Base-by-base conservation (phyloP, 1,139 yeast genomes). In the Kurtzmaniella quercitrusa region DNA sequence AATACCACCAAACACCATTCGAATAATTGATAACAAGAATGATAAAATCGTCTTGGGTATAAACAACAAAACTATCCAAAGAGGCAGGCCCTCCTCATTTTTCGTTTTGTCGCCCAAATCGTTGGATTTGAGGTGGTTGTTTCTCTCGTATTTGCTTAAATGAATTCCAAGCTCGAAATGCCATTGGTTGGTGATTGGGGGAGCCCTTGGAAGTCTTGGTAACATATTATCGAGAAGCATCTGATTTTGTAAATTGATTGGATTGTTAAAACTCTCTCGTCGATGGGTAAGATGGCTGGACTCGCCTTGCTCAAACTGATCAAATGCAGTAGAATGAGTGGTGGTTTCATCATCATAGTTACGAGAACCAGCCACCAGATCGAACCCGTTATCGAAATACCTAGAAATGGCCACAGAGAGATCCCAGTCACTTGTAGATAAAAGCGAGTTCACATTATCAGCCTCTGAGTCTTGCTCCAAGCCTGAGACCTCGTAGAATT, bases 371-470 rank as follows among this genome's bases (percentile, higher is more conserved):
- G 44, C 47, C 34, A 63, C 55, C 27, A 62, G 49, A 2, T 65
- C 66, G 47, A 72, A 70, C 34, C 81, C 79, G 14, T 69, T 62
- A 49, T 79, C 85, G 50, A 79, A 77, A 53, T 65, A 79, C 42
- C 72, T 62, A 10, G 75, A 69, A 23, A 77, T 63, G 12, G 83
- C 76, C 44, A 65, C 65, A 50, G 79, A 79, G 46, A 79, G 59
- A 52, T 78, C 66, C 71, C 73, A 73, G 46, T 72, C 68, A 50
- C 76, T 66, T 33, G 68, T 62, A 1, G 66, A 57, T 40, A 79
- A 59, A 21, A 79, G 57, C 27, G 63, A 57, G 2, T 63, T 46
- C 1, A 73, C 66, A 34, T 68, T 66, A 4, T 9, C 16, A 2
- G 62, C 66, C 23, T 61, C 59, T 29, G 66, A 67, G 2, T 61